Conservation (phyloP, 2,329 filamentous ascomycete genomes). For the Arthrobotrys entomopaga region DNA sequence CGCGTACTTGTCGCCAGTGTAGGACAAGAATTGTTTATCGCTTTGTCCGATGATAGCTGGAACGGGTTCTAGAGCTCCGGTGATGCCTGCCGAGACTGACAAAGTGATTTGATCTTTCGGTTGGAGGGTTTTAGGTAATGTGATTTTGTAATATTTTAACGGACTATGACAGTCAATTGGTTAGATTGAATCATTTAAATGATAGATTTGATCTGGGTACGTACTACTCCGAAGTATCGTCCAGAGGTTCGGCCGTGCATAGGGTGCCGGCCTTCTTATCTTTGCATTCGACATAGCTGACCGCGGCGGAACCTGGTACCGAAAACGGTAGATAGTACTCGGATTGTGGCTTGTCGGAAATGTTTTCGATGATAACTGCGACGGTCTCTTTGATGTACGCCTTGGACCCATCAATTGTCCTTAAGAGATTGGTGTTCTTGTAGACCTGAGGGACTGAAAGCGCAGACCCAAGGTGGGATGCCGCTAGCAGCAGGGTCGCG, state of each 20-base stretch:
- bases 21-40: conserved; percentile 85
- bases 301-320: conserved; percentile 75
- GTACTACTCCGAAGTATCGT: conserved; percentile 47
- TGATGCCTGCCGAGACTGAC: conserved; percentile 83
- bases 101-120: conserved; percentile 83
- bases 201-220: not conserved
- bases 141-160: conserved; percentile 60
- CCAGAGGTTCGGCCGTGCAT: conserved; percentile 62
- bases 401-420: conserved; percentile 91
- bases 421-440: conserved; percentile 90
- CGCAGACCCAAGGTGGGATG: conserved; percentile 59
- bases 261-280: conserved; percentile 78
- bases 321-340: conserved; percentile 94
- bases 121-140: conserved; percentile 76
- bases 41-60: conserved; percentile 84
- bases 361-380: conserved; percentile 94
- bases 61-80: conserved; percentile 81
- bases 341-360: conserved; percentile 78
- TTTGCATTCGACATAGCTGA: conserved; percentile 89
- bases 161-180: conserved; percentile 36
- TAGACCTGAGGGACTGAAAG: conserved; percentile 92
- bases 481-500: conserved; percentile 53
- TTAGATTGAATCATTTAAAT: conserved; percentile 18
- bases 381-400: conserved; percentile 87
- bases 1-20: conserved; percentile 85